Evolutionary conservation across 2,329 filamentous ascomycete species (phyloP), one percentile per base, ranked within the genome.

Genomic region (Metarhizium anisopliae): DNA sequence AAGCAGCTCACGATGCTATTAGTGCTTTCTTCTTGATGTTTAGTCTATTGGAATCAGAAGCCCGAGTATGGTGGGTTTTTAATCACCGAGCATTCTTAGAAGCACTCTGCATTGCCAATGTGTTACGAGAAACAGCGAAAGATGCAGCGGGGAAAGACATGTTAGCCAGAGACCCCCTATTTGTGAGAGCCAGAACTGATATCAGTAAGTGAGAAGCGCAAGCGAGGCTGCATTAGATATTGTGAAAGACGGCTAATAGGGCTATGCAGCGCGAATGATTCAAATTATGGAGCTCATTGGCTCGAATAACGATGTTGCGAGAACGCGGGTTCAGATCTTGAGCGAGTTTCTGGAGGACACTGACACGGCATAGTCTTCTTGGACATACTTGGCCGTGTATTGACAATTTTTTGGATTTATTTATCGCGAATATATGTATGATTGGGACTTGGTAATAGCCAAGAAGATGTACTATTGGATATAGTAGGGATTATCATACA

Each of bases 61-160:
- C 87, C 1, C 79, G 84, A 14, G 87, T 91, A 1, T 92, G 88
- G 88, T 93, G 88, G 88, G 87, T 90, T 0, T 90, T 91, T 61
- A 89, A 90, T 67, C 89, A 92, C 66, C 76, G 89, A 1, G 88
- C 88, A 0, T 92, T 92, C 65, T 77, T 92, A 53, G 88, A 92
- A 73, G 86, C 86, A 36, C 68, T 85, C 65, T 89, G 82, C 70
- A 88, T 87, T 51, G 81, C 82, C 25, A 79, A 78, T 59, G 77
- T 85, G 29, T 67, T 86, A 56, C 72, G 76, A 45, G 80, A 84
- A 65, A 73, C 76, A 20, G 65, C 69, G 3, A 73, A 71, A 43
- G 76, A 80, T 58, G 71, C 73, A 10, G 71, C 70, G 0, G 76
- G 74, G 2, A 69, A 68, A 40, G 80, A 82, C 36, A 62, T 72